Evolutionary conservation across 2,329 filamentous ascomycete species (phyloP), one percentile per base, ranked within the genome.

Genomic region (Corniculantispora saksenae): DNA sequence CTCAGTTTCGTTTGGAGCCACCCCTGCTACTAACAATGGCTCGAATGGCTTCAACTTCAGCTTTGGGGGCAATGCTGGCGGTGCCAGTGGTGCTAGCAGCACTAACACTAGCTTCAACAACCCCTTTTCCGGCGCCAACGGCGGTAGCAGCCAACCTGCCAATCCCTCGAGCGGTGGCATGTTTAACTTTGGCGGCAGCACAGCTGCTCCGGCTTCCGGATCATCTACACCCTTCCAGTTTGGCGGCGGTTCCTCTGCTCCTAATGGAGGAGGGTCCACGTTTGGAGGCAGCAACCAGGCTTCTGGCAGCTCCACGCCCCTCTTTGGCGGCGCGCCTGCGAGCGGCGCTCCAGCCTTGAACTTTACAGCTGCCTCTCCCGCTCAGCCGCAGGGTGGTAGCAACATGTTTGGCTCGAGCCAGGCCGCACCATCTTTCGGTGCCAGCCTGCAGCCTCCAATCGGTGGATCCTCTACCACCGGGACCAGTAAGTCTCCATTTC

Each of bases 401-500:
- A 69, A 71, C 56, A 65, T 70, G 59, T 78, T 78, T 69, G 76
- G 76, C 70, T 75, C 74, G 67, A 73, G 69, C 67, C 73, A 75
- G 68, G 68, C 75, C 66, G 73, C 73, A 63, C 70, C 77, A 62
- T 70, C 74, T 66, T 79, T 80, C 69, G 72, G 72, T 51, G 58
- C 58, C 69, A 75, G 74, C 72, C 76, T 81, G 69, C 78, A 80
- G 72, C 77, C 78, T 67, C 79, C 78, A 67, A 74, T 73, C 72
- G 77, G 76, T 74, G 79, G 79, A 66, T 75, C 76, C 60, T 80
- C 79, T 67, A 80, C 78, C 72, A 80, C 79, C 67, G 79, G 79
- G 74, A 81, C 79, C 69, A 81, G 78, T 80, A 80, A 80, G 78
- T 80, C 76, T 74, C 72, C 74, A 73, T 77, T 78, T 75, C 73